A percentile compares a stretch with the other conserved stretches of the same genome.
phyloP scores from a whole-genome alignment of 2,329 filamentous ascomycete genomes.

The Fusarium verticillioides region DNA sequence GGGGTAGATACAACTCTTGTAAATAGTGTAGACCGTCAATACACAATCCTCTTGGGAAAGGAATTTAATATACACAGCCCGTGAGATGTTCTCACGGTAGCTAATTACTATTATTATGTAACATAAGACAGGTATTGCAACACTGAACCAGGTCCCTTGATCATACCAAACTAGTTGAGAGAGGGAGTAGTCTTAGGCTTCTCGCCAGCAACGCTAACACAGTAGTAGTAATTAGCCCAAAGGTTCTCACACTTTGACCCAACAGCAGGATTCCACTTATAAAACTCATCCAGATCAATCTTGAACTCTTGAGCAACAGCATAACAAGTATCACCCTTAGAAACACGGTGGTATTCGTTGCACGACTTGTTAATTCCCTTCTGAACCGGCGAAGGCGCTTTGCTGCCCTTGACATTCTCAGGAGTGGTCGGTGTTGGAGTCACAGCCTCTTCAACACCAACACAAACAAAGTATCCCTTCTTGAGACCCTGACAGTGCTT shows the following conservation, averaged over 20 bases:
- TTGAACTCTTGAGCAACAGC: background rate
- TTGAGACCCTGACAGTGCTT: background rate
- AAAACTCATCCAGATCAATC: background rate
- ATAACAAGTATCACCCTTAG: background rate
- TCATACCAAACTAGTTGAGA: background rate
- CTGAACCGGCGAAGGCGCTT: background rate
- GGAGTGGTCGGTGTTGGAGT: background rate
- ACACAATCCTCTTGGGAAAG: too few species aligned
- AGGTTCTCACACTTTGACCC: background rate
- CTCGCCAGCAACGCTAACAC: background rate
- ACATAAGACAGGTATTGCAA: background rate
- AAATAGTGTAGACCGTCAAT: background rate
- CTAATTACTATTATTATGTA: background rate
- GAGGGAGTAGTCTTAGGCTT: background rate
- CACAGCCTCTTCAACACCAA: background rate
- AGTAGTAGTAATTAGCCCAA: background rate
- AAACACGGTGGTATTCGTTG: background rate
- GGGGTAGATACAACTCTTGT: rapidly evolving
- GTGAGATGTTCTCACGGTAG: rapidly evolving
- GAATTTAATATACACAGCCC: rapidly evolving
- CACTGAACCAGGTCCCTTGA: rapidly evolving
- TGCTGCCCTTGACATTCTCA: background rate
- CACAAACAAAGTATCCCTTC: background rate
- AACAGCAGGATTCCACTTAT: background rate
- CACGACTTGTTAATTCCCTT: background rate